phyloP scores from a whole-genome alignment of 2,329 filamentous ascomycete genomes.

The Calonectria henricotiae region DNA sequence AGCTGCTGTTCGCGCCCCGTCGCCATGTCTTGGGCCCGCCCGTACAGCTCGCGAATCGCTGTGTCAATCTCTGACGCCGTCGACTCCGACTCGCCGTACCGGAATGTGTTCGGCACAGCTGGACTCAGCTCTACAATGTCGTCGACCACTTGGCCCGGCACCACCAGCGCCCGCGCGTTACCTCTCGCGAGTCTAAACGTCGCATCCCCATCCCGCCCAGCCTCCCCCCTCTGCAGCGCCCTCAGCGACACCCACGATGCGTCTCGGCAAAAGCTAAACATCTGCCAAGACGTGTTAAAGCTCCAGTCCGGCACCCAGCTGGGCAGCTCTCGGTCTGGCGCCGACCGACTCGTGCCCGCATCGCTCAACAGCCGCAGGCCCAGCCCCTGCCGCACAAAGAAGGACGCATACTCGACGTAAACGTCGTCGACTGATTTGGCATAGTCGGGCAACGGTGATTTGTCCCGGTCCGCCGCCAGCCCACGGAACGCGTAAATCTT shows the following conservation, averaged over 20 bases:
- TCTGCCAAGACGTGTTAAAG: conserved; percentile 28
- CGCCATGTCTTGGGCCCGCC: conserved; percentile 5
- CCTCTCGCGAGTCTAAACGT: conserved; percentile 6
- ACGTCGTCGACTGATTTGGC: conserved; percentile 29
- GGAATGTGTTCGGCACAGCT: conserved; percentile 26
- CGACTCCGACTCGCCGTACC: conserved; percentile 1
- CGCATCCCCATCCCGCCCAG: background rate
- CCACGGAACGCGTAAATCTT: conserved; percentile 38
- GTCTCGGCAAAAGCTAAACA: conserved; percentile 23
- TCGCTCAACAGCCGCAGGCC: conserved; percentile 24
- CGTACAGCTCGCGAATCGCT: conserved; percentile 25
- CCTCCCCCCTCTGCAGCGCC: background rate
- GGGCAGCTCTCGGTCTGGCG: conserved; percentile 19
- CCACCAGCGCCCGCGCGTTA: conserved; percentile 14
- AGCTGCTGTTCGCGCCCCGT: conserved; percentile 1
- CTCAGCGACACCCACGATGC: conserved; percentile 19
- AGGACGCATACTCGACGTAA: conserved; percentile 29
- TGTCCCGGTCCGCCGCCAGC: conserved; percentile 26
- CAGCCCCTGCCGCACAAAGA: conserved; percentile 29
- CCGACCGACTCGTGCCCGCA: conserved; percentile 27
- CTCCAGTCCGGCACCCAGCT: conserved; percentile 38
- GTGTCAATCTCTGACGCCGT: conserved; percentile 16
- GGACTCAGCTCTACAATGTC: conserved; percentile 24
- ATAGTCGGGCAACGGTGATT: conserved; percentile 32
- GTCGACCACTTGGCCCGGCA: conserved; percentile 11